Percentiles rank a stretch among this genome's conserved stretches.
phyloP scores from a whole-genome alignment of 331 rosid genomes.

The Dryas integrifolia region DNA sequence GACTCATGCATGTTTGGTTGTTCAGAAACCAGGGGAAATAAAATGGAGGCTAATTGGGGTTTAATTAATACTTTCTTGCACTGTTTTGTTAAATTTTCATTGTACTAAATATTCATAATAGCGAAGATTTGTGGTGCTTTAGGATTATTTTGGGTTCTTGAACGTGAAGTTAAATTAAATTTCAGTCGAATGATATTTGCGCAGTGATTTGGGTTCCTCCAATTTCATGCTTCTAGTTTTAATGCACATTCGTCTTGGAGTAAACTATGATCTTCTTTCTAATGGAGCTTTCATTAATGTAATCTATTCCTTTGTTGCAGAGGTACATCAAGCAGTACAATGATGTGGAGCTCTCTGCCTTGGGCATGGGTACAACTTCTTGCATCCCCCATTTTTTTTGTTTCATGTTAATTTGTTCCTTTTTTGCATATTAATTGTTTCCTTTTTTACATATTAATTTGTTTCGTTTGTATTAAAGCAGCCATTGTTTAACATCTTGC shows the following conservation, averaged over 20 bases:
- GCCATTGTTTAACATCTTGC: background rate
- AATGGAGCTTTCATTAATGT: background rate
- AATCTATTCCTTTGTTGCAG: constrained; percentile 38
- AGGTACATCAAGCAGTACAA: constrained; percentile 43
- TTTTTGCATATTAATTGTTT: background rate
- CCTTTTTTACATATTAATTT: too few species aligned
- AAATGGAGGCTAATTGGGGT: background rate
- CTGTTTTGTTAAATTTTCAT: background rate
- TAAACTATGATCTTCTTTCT: background rate
- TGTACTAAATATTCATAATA: background rate
- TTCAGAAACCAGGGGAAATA: background rate
- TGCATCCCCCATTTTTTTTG: background rate
- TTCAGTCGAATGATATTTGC: too few species aligned
- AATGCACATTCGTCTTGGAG: background rate
- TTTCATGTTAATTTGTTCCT: too few species aligned
- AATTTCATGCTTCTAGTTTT: background rate
- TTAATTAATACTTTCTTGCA: background rate
- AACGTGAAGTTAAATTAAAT: background rate
- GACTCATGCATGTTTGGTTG: background rate
- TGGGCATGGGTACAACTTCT: constrained; percentile 50
- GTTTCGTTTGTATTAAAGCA: background rate
- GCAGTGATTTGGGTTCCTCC: background rate
- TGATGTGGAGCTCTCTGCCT: constrained; percentile 53
- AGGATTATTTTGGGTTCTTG: background rate
- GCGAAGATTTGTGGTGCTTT: background rate